A percentile compares a stretch with the other conserved stretches of the same genome.
Conservation (phyloP, 768 basidiomycete genomes). For the Porphyrellus cyaneotinctus region DNA sequence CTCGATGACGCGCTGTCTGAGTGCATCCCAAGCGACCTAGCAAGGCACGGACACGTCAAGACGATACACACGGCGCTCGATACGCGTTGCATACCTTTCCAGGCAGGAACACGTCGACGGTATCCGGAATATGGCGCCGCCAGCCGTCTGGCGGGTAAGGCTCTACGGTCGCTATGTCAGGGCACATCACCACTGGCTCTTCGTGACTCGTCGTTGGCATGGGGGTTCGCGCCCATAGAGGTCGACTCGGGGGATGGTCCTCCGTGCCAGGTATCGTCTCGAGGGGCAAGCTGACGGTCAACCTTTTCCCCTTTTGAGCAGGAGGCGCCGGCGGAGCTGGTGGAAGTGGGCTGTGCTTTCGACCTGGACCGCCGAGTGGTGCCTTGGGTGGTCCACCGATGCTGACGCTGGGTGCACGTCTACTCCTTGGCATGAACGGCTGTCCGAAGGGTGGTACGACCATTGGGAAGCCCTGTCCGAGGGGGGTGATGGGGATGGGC, state of each 20-base stretch:
- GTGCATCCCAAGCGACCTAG: conserved; percentile 69
- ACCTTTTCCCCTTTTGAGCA: conserved; percentile 56
- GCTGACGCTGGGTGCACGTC: conserved; percentile 62
- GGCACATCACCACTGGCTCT: conserved; percentile 22
- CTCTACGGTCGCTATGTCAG: conserved; percentile 45
- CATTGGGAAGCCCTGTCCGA: conserved; percentile 54
- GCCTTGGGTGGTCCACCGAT: conserved; percentile 90
- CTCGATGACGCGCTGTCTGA: conserved; percentile 71
- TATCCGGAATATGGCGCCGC: conserved; percentile 54
- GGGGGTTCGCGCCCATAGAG: conserved; percentile 62
- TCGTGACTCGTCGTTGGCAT: conserved; percentile 37
- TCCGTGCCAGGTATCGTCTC: conserved; percentile 46
- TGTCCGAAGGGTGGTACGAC: conserved; percentile 42
- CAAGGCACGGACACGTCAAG: conserved; percentile 4
- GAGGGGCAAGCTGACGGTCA: conserved; percentile 66
- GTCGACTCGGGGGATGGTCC: conserved; percentile 39
- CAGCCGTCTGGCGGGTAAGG: conserved; percentile 62
- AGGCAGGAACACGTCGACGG: conserved; percentile 79
- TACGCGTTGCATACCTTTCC: conserved; percentile 53
- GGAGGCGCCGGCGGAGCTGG: conserved; percentile 32
- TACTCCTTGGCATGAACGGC: conserved; percentile 57
- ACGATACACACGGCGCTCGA: conserved; percentile 1
- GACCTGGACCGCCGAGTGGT: conserved; percentile 70
- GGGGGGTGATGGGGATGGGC: conserved; percentile 57
- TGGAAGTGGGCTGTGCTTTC: conserved; percentile 69